Base-by-base conservation (phyloP, 495 filamentous ascomycete species). In the Umbilicaria muhlenbergii region DNA sequence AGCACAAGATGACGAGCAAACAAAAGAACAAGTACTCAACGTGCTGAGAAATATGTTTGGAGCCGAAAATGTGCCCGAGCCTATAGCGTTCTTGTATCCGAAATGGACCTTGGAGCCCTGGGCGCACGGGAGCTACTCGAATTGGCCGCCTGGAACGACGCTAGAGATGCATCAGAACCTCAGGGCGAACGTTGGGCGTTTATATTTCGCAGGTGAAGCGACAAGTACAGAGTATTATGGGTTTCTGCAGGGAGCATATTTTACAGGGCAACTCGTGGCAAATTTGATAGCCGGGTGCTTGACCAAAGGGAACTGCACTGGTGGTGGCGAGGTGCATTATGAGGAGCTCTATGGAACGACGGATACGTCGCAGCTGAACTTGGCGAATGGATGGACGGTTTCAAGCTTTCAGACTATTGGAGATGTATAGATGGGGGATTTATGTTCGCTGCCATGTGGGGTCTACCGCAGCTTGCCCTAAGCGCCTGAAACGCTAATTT, bases 141-240 rank as follows among this genome's bases (percentile, higher is more conserved):
- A 85, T 52, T 86, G 80, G 80, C 81, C 81, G 0, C 58, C 70
- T 0, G 74, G 75, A 3, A 74, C 73, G 21, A 78, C 70, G 3
- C 63, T 83, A 1, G 73, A 82, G 50, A 74, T 67, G 58, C 81
- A 86, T 52, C 74, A 85, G 55, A 84, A 84, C 45, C 65, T 86
- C 38, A 67, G 80, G 1, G 78, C 80, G n/a, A 81, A 81, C 50
- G 59, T 78, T 0, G 71, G 68, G 41, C 57, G 73, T 3, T 53
- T 86, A 15, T 83, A 68, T 60, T 86, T 83, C 55, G 80, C 81
- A 1, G 81, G 81, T 1, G 81, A 86, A 51, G 74, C 77, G 19
- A 83, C 78, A 0, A 81, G 75, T 46, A 61, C 73, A 11, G 65
- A 76, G 57, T 83, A 79, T 50, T 86, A 73, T 60, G 81, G 81